A percentile compares a stretch with the other conserved stretches of the same genome.
Conservation (phyloP, 2,329 filamentous ascomycete species). For the Colletotrichum orbiculare region DNA sequence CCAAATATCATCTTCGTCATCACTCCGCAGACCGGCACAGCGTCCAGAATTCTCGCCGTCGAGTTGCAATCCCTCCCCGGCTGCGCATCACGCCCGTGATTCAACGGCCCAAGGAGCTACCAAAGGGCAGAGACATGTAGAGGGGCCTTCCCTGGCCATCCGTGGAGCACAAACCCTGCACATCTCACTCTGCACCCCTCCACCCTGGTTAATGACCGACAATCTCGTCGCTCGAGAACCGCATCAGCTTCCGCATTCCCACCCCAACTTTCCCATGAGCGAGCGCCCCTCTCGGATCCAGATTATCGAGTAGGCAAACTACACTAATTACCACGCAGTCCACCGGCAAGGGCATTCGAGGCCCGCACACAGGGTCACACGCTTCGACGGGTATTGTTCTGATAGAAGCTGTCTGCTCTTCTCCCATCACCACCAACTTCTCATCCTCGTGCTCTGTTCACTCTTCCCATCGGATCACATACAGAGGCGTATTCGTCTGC, state of each 20-base stretch:
- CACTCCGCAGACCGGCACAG: too few relatives aligned
- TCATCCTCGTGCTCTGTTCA: background rate
- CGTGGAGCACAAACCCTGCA: conserved; percentile 4
- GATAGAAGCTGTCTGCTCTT: background rate
- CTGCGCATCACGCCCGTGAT: too few relatives aligned
- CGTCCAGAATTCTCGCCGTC: too few relatives aligned
- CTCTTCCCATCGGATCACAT: background rate
- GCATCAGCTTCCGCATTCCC: conserved; percentile 20
- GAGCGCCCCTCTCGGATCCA: conserved; percentile 8
- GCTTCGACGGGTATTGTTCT: too few relatives aligned
- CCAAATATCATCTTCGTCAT: too few relatives aligned
- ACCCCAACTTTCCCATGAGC: conserved; percentile 21
- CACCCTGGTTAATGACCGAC: conserved; percentile 8
- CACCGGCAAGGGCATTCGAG: conserved; percentile 1
- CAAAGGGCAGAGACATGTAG: background rate
- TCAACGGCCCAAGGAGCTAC: background rate
- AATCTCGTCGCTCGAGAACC: conserved; percentile 8
- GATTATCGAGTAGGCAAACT: conserved; percentile 11
- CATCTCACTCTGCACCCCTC: background rate
- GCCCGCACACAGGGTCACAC: background rate
- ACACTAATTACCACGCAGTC: background rate
- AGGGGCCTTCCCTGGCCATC: background rate
- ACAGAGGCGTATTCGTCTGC: background rate
- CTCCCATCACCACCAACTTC: background rate
- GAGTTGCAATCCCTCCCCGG: too few relatives aligned